Evolutionary conservation across 192 early-diverging fungal species (phyloP).

Genomic region (Coemansia sp.): DNA sequence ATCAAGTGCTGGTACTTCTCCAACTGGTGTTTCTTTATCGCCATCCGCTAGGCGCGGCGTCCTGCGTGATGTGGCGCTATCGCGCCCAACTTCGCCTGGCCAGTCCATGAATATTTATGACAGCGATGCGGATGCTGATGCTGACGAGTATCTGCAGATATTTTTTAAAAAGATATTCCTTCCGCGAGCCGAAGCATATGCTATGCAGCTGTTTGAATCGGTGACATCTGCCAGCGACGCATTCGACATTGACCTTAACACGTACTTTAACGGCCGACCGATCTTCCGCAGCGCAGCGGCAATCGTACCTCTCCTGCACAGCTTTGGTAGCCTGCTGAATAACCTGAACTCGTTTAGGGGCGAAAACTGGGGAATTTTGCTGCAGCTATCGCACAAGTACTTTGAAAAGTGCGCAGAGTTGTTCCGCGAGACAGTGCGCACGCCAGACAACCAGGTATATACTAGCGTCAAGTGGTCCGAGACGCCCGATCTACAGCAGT

Average conservation of each 20-base stretch:
- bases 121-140: constrained; percentile 25
- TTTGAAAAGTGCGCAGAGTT: constrained; percentile 39
- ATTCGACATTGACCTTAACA: constrained; percentile 36
- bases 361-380: constrained; percentile 44
- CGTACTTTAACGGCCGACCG: constrained; percentile 42
- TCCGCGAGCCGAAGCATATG: constrained; percentile 81
- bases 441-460: constrained; percentile 42
- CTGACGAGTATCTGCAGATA: constrained; percentile 61
- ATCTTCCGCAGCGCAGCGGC: constrained; percentile 50
- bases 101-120: constrained; percentile 15
- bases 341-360: constrained; percentile 40
- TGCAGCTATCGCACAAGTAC: constrained; percentile 44
- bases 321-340: constrained; percentile 42
- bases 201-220: constrained; percentile 58
- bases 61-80: constrained; percentile 28
- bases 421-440: constrained; percentile 50
- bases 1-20: constrained; percentile 6
- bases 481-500: constrained; percentile 56
- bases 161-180: constrained; percentile 65
- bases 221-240: constrained; percentile 37
- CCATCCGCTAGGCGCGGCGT: constrained; percentile 48
- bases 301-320: constrained; percentile 37
- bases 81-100: constrained; percentile 13
- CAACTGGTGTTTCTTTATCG: constrained; percentile 18
- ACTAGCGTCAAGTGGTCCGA: constrained; percentile 62